Percentiles rank a stretch among this genome's conserved stretches.
These are phyloP conservation scores for Penicillium sp. DNA, from an alignment of 2,329 filamentous ascomycete genomes.

Conservation along the genomic window DNA sequence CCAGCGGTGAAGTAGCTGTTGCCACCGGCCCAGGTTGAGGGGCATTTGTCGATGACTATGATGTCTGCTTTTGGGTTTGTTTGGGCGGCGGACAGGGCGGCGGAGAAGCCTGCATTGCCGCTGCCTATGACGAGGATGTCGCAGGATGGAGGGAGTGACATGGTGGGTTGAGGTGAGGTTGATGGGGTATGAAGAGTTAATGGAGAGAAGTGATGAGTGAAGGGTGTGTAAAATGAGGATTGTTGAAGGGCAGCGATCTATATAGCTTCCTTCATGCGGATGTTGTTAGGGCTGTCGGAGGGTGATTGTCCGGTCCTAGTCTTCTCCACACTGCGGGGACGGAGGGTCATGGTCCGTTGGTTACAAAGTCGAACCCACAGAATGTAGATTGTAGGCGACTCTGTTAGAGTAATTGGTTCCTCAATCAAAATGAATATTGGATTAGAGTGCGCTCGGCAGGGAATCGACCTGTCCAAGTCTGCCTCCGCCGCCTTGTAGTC, in stretches of 20 bases:
- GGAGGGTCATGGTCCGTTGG: slow-evolving; percentile 7
- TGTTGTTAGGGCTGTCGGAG: slow-evolving; percentile 2
- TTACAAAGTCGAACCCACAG: too few relatives aligned
- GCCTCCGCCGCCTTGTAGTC: too few relatives aligned
- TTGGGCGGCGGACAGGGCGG: slow-evolving; percentile 60
- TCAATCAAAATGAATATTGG: too few relatives aligned
- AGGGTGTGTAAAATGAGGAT: background rate
- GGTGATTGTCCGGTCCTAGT: slow-evolving; percentile 4
- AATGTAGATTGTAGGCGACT: too few relatives aligned
- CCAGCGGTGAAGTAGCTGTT: slow-evolving; percentile 70
- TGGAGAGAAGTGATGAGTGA: background rate
- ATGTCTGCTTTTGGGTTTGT: slow-evolving; percentile 47
- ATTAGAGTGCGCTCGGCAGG: too few relatives aligned
- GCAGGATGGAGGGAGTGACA: slow-evolving; percentile 14
- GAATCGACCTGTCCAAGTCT: too few relatives aligned
- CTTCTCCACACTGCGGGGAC: slow-evolving; percentile 6
- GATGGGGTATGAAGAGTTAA: background rate
- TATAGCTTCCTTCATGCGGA: background rate
- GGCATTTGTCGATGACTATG: slow-evolving; percentile 64
- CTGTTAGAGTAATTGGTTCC: too few relatives aligned
- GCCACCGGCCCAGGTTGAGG: slow-evolving; percentile 63
- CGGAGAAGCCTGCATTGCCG: slow-evolving; percentile 67
- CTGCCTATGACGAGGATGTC: slow-evolving; percentile 61
- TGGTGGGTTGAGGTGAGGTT: background rate
- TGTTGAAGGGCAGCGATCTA: background rate